Conservation (phyloP, 176 grass and related monocot species). For the Rhynchospora pubera region DNA sequence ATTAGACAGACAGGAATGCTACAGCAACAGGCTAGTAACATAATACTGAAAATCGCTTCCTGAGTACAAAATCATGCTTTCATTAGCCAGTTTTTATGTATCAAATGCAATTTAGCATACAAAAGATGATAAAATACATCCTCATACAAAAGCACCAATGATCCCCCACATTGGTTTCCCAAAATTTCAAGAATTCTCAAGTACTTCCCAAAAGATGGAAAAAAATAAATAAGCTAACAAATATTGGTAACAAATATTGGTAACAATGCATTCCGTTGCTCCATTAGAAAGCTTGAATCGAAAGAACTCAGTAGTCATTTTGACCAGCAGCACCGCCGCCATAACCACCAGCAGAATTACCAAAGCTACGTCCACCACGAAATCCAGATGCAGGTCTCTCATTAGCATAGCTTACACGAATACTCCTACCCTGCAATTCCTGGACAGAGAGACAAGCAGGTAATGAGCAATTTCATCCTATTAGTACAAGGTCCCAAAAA, state of each 20-base stretch:
- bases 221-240: background rate
- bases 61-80: background rate
- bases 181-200: background rate
- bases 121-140: background rate
- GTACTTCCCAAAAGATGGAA: background rate
- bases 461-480: background rate
- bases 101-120: background rate
- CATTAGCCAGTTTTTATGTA: background rate
- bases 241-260: background rate
- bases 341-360: background rate
- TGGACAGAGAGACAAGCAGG: background rate
- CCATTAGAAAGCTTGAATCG: background rate
- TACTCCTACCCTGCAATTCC: slow-evolving; percentile 51
- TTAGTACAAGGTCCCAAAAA: background rate
- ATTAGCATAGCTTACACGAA: slow-evolving; percentile 72
- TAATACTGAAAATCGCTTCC: too few species aligned
- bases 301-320: slow-evolving; percentile 4
- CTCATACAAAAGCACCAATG: background rate
- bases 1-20: too few species aligned
- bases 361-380: background rate
- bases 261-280: background rate
- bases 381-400: slow-evolving; percentile 33
- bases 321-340: background rate
- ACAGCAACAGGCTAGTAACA: too few species aligned
- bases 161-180: background rate